Percentiles rank a stretch among this genome's conserved stretches.
phyloP scores from a whole-genome alignment of 257 asterid genomes.

The Cruciata laevipes region DNA sequence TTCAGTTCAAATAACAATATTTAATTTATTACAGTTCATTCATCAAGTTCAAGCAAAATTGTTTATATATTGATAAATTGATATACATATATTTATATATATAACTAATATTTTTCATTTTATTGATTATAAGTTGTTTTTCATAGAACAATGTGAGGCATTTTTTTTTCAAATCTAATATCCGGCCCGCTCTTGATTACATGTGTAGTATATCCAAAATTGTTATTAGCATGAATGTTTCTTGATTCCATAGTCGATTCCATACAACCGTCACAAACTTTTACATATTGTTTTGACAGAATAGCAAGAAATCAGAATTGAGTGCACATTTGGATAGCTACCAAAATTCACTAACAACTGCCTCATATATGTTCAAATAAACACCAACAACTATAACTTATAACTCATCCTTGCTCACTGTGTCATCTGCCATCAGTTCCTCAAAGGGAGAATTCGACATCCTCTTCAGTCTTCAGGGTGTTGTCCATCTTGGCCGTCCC shows the following conservation, averaged over 20 bases:
- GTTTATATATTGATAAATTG: too few relatives aligned
- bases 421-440: slow-evolving; percentile 81
- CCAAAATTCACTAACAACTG: background rate
- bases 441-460: slow-evolving; percentile 81
- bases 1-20: too few relatives aligned
- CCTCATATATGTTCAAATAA: background rate
- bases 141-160: too few relatives aligned
- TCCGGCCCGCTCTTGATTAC: too few relatives aligned
- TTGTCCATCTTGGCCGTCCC: slow-evolving; percentile 96
- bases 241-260: background rate
- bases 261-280: background rate
- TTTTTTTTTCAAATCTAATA: too few relatives aligned
- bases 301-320: background rate
- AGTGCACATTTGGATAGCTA: background rate
- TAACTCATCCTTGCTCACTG: slow-evolving; percentile 46
- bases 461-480: slow-evolving; percentile 85
- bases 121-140: too few relatives aligned
- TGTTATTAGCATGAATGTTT: background rate
- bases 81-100: too few relatives aligned
- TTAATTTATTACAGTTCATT: too few relatives aligned
- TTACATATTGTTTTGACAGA: background rate
- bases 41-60: too few relatives aligned
- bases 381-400: slow-evolving; percentile 30
- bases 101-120: too few relatives aligned
- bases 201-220: background rate